Evolutionary conservation across 345 rosid genomes (phyloP).

Genomic region (Aquilaria yunnanensis): DNA sequence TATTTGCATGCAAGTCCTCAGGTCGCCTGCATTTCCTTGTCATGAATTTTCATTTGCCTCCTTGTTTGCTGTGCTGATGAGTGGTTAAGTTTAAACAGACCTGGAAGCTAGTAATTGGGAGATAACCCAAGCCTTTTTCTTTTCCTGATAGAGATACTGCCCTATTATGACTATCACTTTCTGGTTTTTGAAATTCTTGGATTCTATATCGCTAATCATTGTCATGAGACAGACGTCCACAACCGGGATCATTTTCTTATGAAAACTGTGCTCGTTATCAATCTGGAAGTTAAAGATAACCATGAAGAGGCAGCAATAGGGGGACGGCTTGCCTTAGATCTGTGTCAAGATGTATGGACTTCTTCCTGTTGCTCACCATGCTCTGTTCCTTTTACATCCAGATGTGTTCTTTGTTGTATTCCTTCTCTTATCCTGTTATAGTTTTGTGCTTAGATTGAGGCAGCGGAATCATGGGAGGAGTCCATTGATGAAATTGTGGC

Average conservation of each 20-base stretch:
- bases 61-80: too few relatives aligned
- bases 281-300: constrained; percentile 96
- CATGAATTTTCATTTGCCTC: too few relatives aligned
- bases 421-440: neutral
- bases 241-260: constrained; percentile 65
- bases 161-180: too few relatives aligned
- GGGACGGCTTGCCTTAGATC: constrained; percentile 73
- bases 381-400: neutral
- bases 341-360: constrained; percentile 67
- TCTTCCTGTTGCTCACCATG: neutral
- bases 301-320: constrained; percentile 97
- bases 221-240: constrained; percentile 57
- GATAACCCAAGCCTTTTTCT: too few relatives aligned
- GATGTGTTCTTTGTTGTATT: neutral
- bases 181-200: too few relatives aligned
- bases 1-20: too few relatives aligned
- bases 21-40: too few relatives aligned
- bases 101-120: too few relatives aligned
- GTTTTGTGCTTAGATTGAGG: constrained; percentile 52
- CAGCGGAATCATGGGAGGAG: constrained; percentile 82
- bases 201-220: too few relatives aligned
- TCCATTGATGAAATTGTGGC: constrained; percentile 65
- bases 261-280: constrained; percentile 74
- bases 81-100: too few relatives aligned
- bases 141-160: too few relatives aligned